Percentiles rank a stretch among this genome's conserved stretches.
Evolutionary conservation across 768 basidiomycete species (phyloP).

Genomic region (Termitomyces sp.): DNA sequence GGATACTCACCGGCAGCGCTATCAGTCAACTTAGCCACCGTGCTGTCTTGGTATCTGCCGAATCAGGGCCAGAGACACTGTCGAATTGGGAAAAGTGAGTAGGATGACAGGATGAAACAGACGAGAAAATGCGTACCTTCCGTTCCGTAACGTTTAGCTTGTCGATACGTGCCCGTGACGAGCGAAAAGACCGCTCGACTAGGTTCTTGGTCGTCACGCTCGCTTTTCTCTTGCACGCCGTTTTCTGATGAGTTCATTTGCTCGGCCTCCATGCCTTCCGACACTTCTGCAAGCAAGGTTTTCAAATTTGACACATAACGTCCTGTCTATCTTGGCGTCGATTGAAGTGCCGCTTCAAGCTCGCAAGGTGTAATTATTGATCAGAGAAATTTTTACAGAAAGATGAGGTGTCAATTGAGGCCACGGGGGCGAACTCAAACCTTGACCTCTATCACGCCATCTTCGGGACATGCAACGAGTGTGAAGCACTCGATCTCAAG

Average conservation of each 20-base stretch:
- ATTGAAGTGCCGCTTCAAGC: slow-evolving; percentile 73
- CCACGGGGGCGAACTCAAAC: slow-evolving; percentile 25
- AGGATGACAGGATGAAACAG: not conserved
- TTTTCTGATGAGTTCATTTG: not conserved
- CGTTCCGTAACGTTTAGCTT: slow-evolving; percentile 65
- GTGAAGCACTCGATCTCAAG: slow-evolving; percentile 96
- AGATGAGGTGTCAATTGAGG: not conserved
- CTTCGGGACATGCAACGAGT: slow-evolving; percentile 92
- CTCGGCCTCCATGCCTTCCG: not conserved
- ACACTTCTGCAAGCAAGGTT: slow-evolving; percentile 42
- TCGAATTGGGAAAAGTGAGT: not conserved
- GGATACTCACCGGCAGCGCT: slow-evolving; percentile 65
- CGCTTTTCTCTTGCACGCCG: slow-evolving; percentile 1
- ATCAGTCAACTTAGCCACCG: slow-evolving; percentile 25
- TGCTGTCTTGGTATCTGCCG: not conserved
- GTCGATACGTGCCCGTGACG: slow-evolving; percentile 81
- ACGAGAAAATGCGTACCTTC: slow-evolving; percentile 14
- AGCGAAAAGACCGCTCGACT: slow-evolving; percentile 85
- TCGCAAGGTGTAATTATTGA: slow-evolving; percentile 97
- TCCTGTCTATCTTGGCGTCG: slow-evolving; percentile 70
- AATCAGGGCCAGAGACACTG: slow-evolving; percentile 13
- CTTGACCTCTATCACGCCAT: slow-evolving; percentile 76
- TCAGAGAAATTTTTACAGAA: slow-evolving; percentile 72
- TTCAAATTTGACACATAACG: slow-evolving; percentile 79
- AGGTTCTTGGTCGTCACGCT: slow-evolving; percentile 38